phyloP scores from a whole-genome alignment of 441 rosid genomes.

The Brassica hybrid region DNA sequence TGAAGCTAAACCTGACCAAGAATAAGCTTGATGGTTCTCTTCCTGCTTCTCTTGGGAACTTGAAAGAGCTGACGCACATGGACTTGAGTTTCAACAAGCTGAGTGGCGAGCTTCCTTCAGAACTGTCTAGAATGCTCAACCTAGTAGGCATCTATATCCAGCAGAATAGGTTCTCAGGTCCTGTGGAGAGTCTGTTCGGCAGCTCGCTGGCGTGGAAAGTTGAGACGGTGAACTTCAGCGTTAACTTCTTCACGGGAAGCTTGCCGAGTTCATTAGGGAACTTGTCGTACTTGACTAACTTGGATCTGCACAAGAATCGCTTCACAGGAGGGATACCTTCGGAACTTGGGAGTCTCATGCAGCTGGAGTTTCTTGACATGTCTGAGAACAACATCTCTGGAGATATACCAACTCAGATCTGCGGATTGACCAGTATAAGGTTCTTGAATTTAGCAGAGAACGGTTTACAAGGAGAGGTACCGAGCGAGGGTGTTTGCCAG shows the following conservation, averaged over 20 bases:
- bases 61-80: conserved; percentile 79
- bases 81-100: conserved; percentile 82
- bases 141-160: conserved; percentile 83
- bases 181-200: conserved; percentile 50
- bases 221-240: conserved; percentile 69
- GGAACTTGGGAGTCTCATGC: conserved; percentile 71
- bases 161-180: conserved; percentile 67
- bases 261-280: conserved; percentile 71
- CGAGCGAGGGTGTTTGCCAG: conserved; percentile 62
- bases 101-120: conserved; percentile 66
- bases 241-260: conserved; percentile 56
- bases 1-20: conserved; percentile 79
- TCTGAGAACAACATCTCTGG: conserved; percentile 71
- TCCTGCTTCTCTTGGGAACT: conserved; percentile 70
- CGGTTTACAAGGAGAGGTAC: conserved; percentile 69
- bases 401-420: conserved; percentile 65
- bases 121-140: conserved; percentile 65
- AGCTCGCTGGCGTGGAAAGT: conserved; percentile 68
- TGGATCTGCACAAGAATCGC: conserved; percentile 74
- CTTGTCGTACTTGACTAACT: conserved; percentile 65
- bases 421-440: conserved; percentile 52
- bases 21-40: conserved; percentile 64
- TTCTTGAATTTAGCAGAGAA: conserved; percentile 66
- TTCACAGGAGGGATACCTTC: conserved; percentile 71
- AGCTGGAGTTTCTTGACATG: conserved; percentile 70